A percentile compares a stretch with the other conserved stretches of the same genome.
Conservation (phyloP, 2,329 filamentous ascomycete species). For the Calonectria pteridis region DNA sequence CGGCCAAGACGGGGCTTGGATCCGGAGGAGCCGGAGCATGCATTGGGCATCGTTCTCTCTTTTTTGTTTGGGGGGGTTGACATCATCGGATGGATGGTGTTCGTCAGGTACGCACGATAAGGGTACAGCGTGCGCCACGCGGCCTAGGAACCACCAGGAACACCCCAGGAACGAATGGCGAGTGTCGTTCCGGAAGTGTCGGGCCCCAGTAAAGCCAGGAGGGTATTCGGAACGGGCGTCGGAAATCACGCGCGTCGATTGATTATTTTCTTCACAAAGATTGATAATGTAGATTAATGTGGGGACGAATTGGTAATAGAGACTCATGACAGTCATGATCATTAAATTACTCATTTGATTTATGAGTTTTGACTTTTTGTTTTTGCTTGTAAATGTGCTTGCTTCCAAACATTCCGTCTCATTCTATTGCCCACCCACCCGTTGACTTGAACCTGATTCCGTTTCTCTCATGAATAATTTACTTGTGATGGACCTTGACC, state of each 20-base stretch:
- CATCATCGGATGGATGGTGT: background rate
- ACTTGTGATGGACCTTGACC: conserved; percentile 83
- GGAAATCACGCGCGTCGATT: background rate
- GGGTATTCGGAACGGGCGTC: background rate
- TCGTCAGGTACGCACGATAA: background rate
- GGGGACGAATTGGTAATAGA: background rate
- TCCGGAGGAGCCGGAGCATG: too few species aligned
- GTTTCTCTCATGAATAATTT: conserved; percentile 21
- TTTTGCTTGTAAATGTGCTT: conserved; percentile 27
- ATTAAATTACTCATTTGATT: conserved; percentile 44
- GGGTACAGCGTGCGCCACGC: background rate
- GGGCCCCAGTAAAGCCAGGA: background rate
- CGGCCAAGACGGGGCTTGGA: background rate
- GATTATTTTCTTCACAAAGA: background rate
- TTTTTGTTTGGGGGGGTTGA: too few species aligned
- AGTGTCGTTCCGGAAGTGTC: background rate
- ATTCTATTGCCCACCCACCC: background rate
- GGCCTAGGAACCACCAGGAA: background rate
- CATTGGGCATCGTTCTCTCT: background rate
- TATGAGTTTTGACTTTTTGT: conserved; percentile 38
- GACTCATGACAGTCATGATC: conserved; percentile 26
- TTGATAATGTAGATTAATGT: background rate
- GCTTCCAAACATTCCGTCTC: conserved; percentile 32
- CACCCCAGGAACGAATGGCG: background rate
- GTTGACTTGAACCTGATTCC: conserved; percentile 14